Base-by-base conservation (phyloP, 2,329 filamentous ascomycete species). In the Beauveria caledonica region DNA sequence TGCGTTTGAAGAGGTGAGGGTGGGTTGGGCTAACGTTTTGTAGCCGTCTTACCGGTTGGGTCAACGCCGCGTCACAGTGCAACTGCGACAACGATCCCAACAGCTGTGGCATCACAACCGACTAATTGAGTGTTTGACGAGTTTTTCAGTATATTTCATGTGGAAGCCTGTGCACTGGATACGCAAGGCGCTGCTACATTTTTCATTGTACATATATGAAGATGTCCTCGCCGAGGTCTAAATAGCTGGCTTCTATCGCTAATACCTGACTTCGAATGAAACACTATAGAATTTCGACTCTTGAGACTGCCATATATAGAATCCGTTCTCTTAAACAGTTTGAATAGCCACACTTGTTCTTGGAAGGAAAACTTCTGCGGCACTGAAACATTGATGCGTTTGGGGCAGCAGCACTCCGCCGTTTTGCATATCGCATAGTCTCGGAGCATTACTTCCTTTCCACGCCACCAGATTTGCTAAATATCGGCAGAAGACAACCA, bases 41-140 rank as follows among this genome's bases (percentile, higher is more conserved):
- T n/a, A 66, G 65, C 57, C 63, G 64, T 49, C 62, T 64, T n/a
- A 66, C 55, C 11, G 62, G 60, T 54, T 65, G 65, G 66, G 63
- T 67, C 5, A 62, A 60, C 15, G 65, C 65, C 5, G 15, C 49
- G 10, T 60, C 45, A 8, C 29, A 56, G 17, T 67, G 66, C 63
- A 64, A 60, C 33, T 67, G 66, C 40, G 66, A 67, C 48, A 59
- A 59, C 48, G 53, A 64, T 42, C 63, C 63, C 23, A 50, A 36
- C 33, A 64, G 62, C 52, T 66, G 64, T 46, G 60, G 55, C n/a
- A 61, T 64, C 52, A 50, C 46, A 7, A 60, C 46, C 52, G 33
- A 58, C 52, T 62, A 62, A 55, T 23, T 49, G 29, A 17, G 19
- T 10, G 27, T 39, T n/a, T 51, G n/a, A 36, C 21, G 5, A 42